phyloP scores from a whole-genome alignment of 2,329 filamentous ascomycete species.

The Ophiosphaerella herpotricha region DNA sequence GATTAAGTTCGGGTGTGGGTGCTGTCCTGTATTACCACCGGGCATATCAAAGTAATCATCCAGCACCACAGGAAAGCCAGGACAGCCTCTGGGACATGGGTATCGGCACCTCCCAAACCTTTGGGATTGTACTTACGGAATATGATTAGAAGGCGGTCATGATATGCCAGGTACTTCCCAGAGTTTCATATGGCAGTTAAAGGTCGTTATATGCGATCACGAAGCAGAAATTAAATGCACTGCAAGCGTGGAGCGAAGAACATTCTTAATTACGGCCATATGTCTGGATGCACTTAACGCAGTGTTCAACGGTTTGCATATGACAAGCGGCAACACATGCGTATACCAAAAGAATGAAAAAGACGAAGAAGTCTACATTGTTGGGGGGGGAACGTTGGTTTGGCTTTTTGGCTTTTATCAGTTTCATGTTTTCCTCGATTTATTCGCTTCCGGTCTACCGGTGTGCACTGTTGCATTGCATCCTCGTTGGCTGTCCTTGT shows the following conservation, averaged over 20 bases:
- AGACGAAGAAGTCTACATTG: no score
- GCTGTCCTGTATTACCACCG: constrained; percentile 3
- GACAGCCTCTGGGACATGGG: background rate
- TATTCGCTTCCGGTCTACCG: background rate
- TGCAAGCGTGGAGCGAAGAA: no score
- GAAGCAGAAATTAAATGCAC: no score
- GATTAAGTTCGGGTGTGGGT: background rate
- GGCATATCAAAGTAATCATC: background rate
- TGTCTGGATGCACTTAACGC: no score
- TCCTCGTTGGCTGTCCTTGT: background rate
- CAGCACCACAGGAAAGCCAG: background rate
- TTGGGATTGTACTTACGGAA: background rate
- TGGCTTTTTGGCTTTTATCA: background rate
- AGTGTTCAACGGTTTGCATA: no score
- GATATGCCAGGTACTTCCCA: background rate
- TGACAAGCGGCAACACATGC: no score
- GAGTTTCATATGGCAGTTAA: background rate
- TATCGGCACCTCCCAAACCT: background rate
- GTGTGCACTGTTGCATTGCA: background rate
- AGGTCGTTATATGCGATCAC: no score
- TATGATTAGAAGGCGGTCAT: no score
- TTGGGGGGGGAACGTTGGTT: background rate
- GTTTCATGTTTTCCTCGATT: no score
- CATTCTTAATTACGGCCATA: no score
- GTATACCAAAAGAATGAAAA: no score